Conservation (phyloP, 805 yeast species). For the Danielozyma ontarioensis region DNA sequence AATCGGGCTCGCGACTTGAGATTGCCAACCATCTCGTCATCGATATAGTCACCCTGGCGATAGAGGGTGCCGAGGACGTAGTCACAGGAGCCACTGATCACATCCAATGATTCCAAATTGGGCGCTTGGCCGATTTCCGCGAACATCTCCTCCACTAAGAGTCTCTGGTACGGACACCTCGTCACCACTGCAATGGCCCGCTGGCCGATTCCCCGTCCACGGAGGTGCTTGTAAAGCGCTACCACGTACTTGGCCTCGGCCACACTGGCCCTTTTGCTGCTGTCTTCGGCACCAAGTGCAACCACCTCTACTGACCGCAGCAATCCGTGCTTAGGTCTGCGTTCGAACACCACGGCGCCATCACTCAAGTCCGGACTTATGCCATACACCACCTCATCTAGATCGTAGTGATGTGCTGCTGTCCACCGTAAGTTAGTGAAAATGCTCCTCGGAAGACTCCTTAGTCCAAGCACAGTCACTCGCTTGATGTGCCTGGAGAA, state of each 20-base stretch:
- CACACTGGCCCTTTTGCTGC: neutral
- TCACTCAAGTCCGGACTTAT: too few relatives aligned
- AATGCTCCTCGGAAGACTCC: too few relatives aligned
- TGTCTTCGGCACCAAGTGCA: conserved; percentile 1
- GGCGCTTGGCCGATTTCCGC: conserved; percentile 5
- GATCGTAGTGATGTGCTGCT: too few relatives aligned
- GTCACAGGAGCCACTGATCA: neutral
- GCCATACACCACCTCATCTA: too few relatives aligned
- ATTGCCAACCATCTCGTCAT: neutral
- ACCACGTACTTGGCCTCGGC: conserved; percentile 10
- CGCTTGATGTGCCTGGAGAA: neutral
- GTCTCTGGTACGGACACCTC: conserved; percentile 8
- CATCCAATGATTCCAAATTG: neutral
- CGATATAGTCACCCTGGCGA: neutral
- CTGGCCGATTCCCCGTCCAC: conserved; percentile 7
- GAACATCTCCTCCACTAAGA: conserved; percentile 7
- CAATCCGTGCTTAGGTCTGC: too few relatives aligned
- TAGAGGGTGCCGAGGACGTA: neutral
- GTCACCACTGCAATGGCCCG: conserved; percentile 6
- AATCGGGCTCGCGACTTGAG: too few relatives aligned
- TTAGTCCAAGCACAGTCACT: neutral
- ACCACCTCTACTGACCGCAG: conserved; percentile 5
- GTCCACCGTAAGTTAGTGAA: too few relatives aligned
- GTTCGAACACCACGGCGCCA: too few relatives aligned
- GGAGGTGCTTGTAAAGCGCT: conserved; percentile 7